phyloP scores from a whole-genome alignment of 83 land plant genomes.

The Picea abies region DNA sequence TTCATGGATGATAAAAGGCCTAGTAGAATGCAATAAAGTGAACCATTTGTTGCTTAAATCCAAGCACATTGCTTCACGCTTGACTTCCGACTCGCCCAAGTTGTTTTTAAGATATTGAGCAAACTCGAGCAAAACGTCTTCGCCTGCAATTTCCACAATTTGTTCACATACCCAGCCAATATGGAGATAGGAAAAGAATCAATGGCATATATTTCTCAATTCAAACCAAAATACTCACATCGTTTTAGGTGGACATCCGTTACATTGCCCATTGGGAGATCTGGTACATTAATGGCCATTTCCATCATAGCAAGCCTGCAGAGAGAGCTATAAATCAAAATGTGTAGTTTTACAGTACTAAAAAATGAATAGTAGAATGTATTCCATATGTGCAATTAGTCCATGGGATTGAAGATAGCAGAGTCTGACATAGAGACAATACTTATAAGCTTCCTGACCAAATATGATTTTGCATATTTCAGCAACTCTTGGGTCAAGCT shows the following conservation, averaged over 20 bases:
- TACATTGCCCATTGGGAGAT: slow-evolving; percentile 69
- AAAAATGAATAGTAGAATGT: not conserved
- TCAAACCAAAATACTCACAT: slow-evolving; percentile 42
- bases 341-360: not conserved
- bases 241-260: slow-evolving; percentile 52
- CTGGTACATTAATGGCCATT: slow-evolving; percentile 58
- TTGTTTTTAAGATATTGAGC: slow-evolving; percentile 28
- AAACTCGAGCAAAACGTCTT: slow-evolving; percentile 48
- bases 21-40: slow-evolving; percentile 61
- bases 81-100: slow-evolving; percentile 23
- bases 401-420: too few relatives aligned
- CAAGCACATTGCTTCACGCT: slow-evolving; percentile 42
- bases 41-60: slow-evolving; percentile 82
- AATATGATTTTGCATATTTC: slow-evolving; percentile 63
- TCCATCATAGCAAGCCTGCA: slow-evolving; percentile 70
- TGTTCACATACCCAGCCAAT: too few relatives aligned
- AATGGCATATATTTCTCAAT: not conserved
- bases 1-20: slow-evolving; percentile 49
- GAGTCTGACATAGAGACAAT: too few relatives aligned
- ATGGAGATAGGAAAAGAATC: too few relatives aligned
- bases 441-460: slow-evolving; percentile 72
- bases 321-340: not conserved
- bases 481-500: slow-evolving; percentile 63
- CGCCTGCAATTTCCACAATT: slow-evolving; percentile 32
- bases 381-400: too few relatives aligned